Conservation (phyloP, 2,329 filamentous ascomycete species). For the Capronia coronata region DNA sequence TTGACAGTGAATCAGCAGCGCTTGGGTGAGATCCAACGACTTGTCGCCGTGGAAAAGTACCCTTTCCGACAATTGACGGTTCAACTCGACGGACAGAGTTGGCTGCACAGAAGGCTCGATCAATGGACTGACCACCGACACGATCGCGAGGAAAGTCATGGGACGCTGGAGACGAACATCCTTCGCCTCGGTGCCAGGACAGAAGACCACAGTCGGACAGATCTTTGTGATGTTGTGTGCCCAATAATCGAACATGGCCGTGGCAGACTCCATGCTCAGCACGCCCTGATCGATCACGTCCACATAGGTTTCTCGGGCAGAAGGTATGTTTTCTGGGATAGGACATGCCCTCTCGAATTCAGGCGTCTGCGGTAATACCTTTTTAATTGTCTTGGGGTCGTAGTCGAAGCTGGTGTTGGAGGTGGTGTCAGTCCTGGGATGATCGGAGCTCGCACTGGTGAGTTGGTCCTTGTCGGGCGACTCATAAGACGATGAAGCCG, state of each 20-base stretch:
- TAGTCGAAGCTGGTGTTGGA: slow-evolving; percentile 11
- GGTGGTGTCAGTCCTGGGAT: slow-evolving; percentile 24
- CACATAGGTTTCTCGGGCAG: slow-evolving; percentile 31
- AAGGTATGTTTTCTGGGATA: neutral
- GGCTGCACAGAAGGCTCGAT: slow-evolving; percentile 52
- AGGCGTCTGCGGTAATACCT: slow-evolving; percentile 1
- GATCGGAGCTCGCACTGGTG: slow-evolving; percentile 11
- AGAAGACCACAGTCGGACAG: slow-evolving; percentile 54
- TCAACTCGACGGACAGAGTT: slow-evolving; percentile 59
- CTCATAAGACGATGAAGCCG: neutral
- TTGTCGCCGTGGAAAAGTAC: slow-evolving; percentile 71
- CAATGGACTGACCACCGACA: slow-evolving; percentile 48
- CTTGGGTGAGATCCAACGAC: slow-evolving; percentile 75
- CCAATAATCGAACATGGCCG: slow-evolving; percentile 51
- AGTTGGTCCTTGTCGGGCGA: slow-evolving; percentile 17
- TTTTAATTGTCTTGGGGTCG: slow-evolving; percentile 6
- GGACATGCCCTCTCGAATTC: slow-evolving; percentile 7
- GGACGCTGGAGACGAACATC: slow-evolving; percentile 53
- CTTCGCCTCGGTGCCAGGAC: slow-evolving; percentile 46
- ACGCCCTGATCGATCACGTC: slow-evolving; percentile 47
- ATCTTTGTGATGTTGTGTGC: slow-evolving; percentile 47
- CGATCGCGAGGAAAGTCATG: slow-evolving; percentile 52
- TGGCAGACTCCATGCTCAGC: slow-evolving; percentile 46
- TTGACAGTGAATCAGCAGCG: slow-evolving; percentile 63
- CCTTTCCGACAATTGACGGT: slow-evolving; percentile 65